Percentiles rank a stretch among this genome's conserved stretches.
phyloP scores from a whole-genome alignment of 106 monocot species.

The Vanilla planifolia region DNA sequence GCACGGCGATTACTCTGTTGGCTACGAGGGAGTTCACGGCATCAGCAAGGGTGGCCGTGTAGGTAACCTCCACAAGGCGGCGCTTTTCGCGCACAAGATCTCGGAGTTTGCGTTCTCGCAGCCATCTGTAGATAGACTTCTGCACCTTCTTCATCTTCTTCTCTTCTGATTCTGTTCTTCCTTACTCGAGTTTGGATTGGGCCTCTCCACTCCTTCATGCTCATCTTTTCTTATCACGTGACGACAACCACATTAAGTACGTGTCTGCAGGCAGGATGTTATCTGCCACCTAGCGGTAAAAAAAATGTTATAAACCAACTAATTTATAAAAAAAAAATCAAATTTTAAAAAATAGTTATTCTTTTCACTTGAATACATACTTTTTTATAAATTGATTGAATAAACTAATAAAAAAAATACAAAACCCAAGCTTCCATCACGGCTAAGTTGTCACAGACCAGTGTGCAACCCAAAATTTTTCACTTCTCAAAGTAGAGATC shows the following conservation, averaged over 20 bases:
- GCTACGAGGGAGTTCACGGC: constrained; percentile 51
- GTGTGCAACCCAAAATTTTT: no score
- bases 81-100: constrained; percentile 40
- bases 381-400: no score
- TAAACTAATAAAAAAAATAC: no score
- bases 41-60: constrained; percentile 44
- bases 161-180: neutral
- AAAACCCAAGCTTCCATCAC: no score
- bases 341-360: no score
- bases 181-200: neutral
- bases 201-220: no score
- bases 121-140: neutral
- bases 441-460: no score
- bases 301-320: neutral
- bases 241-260: no score
- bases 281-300: neutral
- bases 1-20: constrained; percentile 43
- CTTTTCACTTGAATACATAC: no score
- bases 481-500: no score
- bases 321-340: no score
- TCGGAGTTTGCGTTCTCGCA: constrained; percentile 1
- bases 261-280: neutral
- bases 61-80: constrained; percentile 64
- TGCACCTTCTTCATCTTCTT: neutral
- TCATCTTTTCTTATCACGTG: no score